A percentile compares a stretch with the other conserved stretches of the same genome.
phyloP scores from a whole-genome alignment of 306 rosid genomes.

The Cicer arietinum region DNA sequence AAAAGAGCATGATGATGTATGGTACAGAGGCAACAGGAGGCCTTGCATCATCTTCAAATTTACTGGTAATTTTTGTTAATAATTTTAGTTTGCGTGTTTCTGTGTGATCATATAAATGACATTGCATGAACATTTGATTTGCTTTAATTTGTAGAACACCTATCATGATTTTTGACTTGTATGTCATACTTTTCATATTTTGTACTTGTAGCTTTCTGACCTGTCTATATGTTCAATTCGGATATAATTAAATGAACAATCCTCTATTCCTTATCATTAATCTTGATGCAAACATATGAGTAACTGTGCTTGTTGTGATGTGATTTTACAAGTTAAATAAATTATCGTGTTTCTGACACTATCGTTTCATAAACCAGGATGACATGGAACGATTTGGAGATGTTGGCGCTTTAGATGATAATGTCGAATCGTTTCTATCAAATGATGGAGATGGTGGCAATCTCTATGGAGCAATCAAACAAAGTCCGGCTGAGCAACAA shows the following conservation, averaged over 20 bases:
- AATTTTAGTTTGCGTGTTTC: slow-evolving; percentile 6
- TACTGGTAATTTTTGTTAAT: slow-evolving; percentile 58
- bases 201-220: slow-evolving; percentile 15
- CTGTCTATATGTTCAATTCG: slow-evolving; percentile 1
- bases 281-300: slow-evolving; percentile 18
- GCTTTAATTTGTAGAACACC: neutral
- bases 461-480: slow-evolving; percentile 79
- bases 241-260: slow-evolving; percentile 10
- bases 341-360: slow-evolving; percentile 21
- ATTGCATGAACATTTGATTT: slow-evolving; percentile 23
- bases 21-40: slow-evolving; percentile 80
- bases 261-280: slow-evolving; percentile 10
- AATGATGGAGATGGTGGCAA: slow-evolving; percentile 82
- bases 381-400: slow-evolving; percentile 85
- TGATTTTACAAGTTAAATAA: slow-evolving; percentile 19
- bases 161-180: slow-evolving; percentile 34
- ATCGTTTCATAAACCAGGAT: slow-evolving; percentile 56
- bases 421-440: slow-evolving; percentile 86
- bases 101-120: slow-evolving; percentile 26
- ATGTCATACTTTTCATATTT: slow-evolving; percentile 27
- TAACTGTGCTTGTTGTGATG: slow-evolving; percentile 10
- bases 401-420: slow-evolving; percentile 82
- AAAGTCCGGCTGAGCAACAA: slow-evolving; percentile 70
- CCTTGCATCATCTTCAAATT: slow-evolving; percentile 77
- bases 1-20: slow-evolving; percentile 72